Evolutionary conservation across 2,329 filamentous ascomycete genomes (phyloP), one percentile per base, ranked within the genome.

Genomic region (Clonostachys chloroleuca): DNA sequence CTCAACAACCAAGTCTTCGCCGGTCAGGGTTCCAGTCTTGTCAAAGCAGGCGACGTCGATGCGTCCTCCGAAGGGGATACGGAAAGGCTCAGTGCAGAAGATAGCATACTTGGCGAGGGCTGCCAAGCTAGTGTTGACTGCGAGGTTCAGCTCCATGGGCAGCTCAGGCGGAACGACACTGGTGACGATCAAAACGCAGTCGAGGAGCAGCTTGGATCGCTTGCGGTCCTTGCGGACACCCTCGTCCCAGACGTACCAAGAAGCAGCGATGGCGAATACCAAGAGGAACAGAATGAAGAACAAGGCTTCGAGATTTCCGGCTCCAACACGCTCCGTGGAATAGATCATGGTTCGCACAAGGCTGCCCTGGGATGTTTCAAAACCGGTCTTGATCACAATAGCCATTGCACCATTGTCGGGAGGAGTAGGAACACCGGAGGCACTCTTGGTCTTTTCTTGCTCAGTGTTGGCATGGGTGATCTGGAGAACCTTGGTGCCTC

Each of bases 331-430:
- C 68, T 99, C 94, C 2, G 94, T 99, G 2, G 95, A 96, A 74
- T 96, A 99, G 61, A 99, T 99, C 94, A 99, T 99, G 56, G 94
- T 99, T 52, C 94, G 88, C 51, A 99, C 94, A 50, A 99, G 81
- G 67, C 91, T 96, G 53, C 94, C 94, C 70, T 99, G 95, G 48
- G 92, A 97, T 12, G 94, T 99, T 71, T 99, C 95, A 60, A 99
- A 99, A 12, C 94, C 94, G 46, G 94, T 99, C 80, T 96, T 97
- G 61, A 92, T 86, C 42, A 99, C 90, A 52, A 99, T 81, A 51
- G 92, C 94, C 75, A 97, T 81, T 35, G 92, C 94, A 46, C 94
- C 94, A 58, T 94, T 89, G 66, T 99, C 94, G 0, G 95, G 94
- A 35, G 94, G 86, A n/a, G 82, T 61, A 14, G 86, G 83, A 12